phyloP scores from a whole-genome alignment of 352 stramenopile genomes.

The Globisporangium heterothallicum region DNA sequence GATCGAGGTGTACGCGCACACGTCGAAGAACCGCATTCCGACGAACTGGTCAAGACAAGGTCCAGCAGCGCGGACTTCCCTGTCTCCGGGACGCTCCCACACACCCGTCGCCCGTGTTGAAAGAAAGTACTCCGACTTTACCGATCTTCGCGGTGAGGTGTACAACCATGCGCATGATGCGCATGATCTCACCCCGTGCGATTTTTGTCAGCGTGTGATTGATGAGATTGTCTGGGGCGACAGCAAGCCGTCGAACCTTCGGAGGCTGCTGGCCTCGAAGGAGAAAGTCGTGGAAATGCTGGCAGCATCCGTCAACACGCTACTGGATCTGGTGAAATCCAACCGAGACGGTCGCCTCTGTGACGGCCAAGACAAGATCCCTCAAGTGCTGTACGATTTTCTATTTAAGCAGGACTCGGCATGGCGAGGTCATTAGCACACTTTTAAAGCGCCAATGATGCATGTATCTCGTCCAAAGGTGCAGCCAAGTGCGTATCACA shows the following conservation, averaged over 20 bases:
- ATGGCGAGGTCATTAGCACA: neutral
- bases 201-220: neutral
- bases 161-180: neutral
- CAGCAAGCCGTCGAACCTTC: neutral
- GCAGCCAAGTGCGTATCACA: too few relatives aligned
- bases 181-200: neutral
- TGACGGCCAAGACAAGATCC: neutral
- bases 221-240: neutral
- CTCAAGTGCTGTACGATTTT: neutral
- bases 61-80: neutral
- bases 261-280: neutral
- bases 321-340: neutral
- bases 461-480: too few relatives aligned
- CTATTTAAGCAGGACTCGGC: too few relatives aligned
- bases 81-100: neutral
- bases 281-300: neutral
- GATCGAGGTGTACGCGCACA: neutral
- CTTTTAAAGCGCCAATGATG: neutral
- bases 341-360: neutral
- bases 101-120: neutral
- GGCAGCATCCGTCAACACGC: neutral
- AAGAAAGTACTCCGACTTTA: neutral
- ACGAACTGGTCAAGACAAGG: neutral
- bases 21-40: neutral
- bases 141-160: neutral